These are phyloP conservation scores for Grigorovia yakushimaensis DNA, from an alignment of 805 yeast species.

Conservation along the genomic window DNA sequence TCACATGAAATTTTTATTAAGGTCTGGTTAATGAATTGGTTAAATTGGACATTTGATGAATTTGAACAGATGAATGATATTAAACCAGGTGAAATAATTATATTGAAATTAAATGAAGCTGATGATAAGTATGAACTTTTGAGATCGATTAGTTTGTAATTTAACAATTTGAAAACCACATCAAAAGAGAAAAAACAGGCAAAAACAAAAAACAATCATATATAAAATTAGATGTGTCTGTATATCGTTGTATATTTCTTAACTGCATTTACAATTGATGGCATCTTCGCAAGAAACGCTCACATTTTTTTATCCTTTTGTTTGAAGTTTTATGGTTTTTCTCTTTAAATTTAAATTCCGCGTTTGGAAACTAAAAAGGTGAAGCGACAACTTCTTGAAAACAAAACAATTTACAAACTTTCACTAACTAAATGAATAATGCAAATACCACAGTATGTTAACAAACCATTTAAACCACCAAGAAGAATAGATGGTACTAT, in stretches of 20 bases:
- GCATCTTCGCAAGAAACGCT: too few species aligned
- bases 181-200: too few species aligned
- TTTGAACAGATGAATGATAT: constrained; percentile 75
- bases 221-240: too few species aligned
- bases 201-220: too few species aligned
- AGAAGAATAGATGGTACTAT: constrained; percentile 3
- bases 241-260: too few species aligned
- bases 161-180: too few species aligned
- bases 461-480: constrained; percentile 49
- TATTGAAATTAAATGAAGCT: constrained; percentile 53
- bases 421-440: constrained; percentile 4
- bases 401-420: not conserved
- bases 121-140: constrained; percentile 35
- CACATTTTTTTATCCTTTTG: too few species aligned
- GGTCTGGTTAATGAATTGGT: constrained; percentile 89
- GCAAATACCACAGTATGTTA: constrained; percentile 24
- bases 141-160: not conserved
- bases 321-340: too few species aligned
- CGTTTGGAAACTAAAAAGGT: not conserved
- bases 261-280: too few species aligned
- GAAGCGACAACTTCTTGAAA: too few species aligned
- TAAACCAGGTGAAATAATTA: constrained; percentile 71
- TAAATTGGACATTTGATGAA: constrained; percentile 80
- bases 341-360: too few species aligned
- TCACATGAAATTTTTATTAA: constrained; percentile 95